A percentile compares a stretch with the other conserved stretches of the same genome.
Conservation (phyloP, 1,284 basidiomycete species). For the Ustilago trichophora region DNA sequence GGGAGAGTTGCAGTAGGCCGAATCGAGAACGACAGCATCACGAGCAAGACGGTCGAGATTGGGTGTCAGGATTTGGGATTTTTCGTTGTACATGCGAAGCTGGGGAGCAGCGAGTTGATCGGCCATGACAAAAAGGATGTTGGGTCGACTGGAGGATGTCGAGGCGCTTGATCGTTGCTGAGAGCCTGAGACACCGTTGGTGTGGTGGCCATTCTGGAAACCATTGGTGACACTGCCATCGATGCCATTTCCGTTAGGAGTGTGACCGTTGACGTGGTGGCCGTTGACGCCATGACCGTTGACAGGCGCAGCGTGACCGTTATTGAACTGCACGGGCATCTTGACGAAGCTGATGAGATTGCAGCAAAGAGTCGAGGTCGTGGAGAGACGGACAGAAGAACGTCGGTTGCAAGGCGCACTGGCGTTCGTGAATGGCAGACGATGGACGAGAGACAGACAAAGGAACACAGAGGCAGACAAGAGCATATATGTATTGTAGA, state of each 20-base stretch:
- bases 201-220: not conserved
- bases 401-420: too few species aligned
- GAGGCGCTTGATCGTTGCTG: too few species aligned
- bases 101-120: slow-evolving; percentile 39
- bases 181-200: too few species aligned
- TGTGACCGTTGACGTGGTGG: slow-evolving; percentile 1
- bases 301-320: not conserved
- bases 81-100: slow-evolving; percentile 39
- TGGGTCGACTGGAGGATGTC: too few species aligned
- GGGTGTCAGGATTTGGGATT: slow-evolving; percentile 33
- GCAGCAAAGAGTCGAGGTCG: too few species aligned
- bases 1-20: slow-evolving; percentile 43
- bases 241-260: not conserved
- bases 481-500: too few species aligned
- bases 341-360: too few species aligned
- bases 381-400: too few species aligned
- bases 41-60: slow-evolving; percentile 30
- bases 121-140: slow-evolving; percentile 39
- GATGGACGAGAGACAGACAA: too few species aligned
- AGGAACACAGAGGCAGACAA: too few species aligned
- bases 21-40: slow-evolving; percentile 32
- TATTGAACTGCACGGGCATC: slow-evolving; percentile 17
- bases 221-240: slow-evolving; percentile 3
- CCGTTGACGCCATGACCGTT: not conserved
- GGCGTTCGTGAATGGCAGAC: too few species aligned